Conservation (phyloP, 192 early-diverging fungal genomes). For the Entomortierella lignicola region DNA sequence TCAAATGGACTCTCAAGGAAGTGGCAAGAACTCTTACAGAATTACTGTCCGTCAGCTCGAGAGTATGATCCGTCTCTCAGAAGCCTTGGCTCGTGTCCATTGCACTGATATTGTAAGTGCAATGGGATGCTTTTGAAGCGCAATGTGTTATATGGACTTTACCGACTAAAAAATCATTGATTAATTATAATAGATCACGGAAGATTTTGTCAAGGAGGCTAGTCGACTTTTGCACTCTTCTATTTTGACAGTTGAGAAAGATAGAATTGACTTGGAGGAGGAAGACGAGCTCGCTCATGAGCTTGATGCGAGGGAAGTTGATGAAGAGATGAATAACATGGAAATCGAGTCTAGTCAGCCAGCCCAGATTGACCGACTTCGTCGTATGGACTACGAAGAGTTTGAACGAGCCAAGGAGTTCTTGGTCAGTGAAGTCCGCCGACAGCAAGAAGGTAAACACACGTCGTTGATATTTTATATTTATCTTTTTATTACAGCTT, state of each 20-base stretch:
- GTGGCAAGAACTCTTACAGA: conserved; percentile 78
- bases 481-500: no score
- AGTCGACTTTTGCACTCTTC: conserved; percentile 86
- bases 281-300: conserved; percentile 52
- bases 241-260: conserved; percentile 88
- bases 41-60: conserved; percentile 98
- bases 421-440: conserved; percentile 47
- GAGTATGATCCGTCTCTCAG: conserved; percentile 94
- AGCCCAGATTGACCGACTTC: conserved; percentile 18
- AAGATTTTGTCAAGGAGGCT: conserved; percentile 86
- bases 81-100: conserved; percentile 93
- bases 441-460: conserved; percentile 31
- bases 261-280: conserved; percentile 75
- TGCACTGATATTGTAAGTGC: conserved; percentile 66
- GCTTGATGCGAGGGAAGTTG: conserved; percentile 46
- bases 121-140: no score
- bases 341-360: conserved; percentile 28
- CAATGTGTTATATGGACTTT: no score
- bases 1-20: conserved; percentile 85
- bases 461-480: neutral
- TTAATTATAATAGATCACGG: conserved; percentile 63
- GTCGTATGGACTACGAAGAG: conserved; percentile 51
- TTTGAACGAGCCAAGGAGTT: conserved; percentile 48
- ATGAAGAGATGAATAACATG: conserved; percentile 30
- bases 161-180: no score